Base-by-base conservation (phyloP, 768 basidiomycete genomes). In the Hygrophorus russula region DNA sequence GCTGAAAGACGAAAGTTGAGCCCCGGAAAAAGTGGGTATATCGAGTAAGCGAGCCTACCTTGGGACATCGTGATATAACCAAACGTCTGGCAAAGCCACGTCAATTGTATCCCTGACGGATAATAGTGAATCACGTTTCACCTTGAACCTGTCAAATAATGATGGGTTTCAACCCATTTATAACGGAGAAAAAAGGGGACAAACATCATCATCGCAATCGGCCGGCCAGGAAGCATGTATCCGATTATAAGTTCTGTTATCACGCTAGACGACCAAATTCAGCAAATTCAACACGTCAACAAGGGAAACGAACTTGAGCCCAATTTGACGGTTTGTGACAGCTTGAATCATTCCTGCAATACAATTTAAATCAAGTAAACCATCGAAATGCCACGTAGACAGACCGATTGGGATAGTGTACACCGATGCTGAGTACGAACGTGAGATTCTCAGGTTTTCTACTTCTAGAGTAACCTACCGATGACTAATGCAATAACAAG, bases 191-290 rank as follows among this genome's bases (percentile, higher is more conserved):
- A 24, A 3, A 7, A 24, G 24, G 24, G 24, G 7, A 24, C 24
- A 3, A 87, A 87, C 66, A 88, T 65, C 85, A 89, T 86, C 70
- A 78, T 84, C 0, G 87, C 85, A 44, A 88, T 57, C 4, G 86
- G 83, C 12, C 73, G 73, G 2, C 88, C 86, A 12, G 86, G 88
- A 33, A 85, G 69, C 20, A 72, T 76, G 52, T 86, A 88, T 42
- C 87, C 87, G 19, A 87, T 76, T 48, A 90, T 78, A 32, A 88
- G 65, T 59, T 90, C 87, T 2, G 86, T 79, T 54, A 90, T 76
- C 27, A 89, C 86, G 53, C 72, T 75, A 42, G 3, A 14, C 5
- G 35, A 8, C 18, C 3, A 14, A 18, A 19, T 19, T 17, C 2
- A 11, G n/a, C 64, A n/a, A 67, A 67, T 47, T 84, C 68, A 17